Conservation (phyloP, 352 stramenopile species). For the Globisporangium abappressorium region DNA sequence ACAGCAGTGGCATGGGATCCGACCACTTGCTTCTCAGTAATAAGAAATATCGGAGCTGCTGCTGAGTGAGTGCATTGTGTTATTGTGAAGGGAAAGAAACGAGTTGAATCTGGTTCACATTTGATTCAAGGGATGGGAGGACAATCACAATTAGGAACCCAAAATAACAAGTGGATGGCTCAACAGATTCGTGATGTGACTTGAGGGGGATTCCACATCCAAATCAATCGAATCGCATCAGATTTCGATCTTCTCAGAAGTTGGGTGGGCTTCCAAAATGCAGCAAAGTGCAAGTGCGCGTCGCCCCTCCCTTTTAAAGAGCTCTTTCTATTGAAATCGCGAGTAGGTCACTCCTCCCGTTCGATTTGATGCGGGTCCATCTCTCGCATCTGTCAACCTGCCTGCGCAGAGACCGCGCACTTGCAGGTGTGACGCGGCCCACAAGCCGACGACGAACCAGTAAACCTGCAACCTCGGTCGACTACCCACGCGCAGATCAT, state of each 20-base stretch:
- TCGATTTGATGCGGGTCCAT: slow-evolving; percentile 7
- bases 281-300: neutral
- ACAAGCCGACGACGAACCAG: slow-evolving; percentile 3
- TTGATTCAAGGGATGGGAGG: neutral
- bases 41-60: neutral
- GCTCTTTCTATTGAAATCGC: neutral
- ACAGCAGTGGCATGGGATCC: neutral
- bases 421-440: neutral
- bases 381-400: slow-evolving; percentile 5
- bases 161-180: neutral
- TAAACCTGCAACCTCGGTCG: slow-evolving; percentile 7
- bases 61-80: neutral
- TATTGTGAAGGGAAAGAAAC: neutral
- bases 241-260: slow-evolving; percentile 9
- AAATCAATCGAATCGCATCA: slow-evolving; percentile 3
- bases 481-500: neutral
- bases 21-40: neutral
- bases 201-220: neutral
- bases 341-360: neutral
- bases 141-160: neutral
- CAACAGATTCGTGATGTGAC: slow-evolving; percentile 1
- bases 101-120: neutral
- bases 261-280: slow-evolving; percentile 2
- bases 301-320: neutral
- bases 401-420: neutral